Evolutionary conservation across 768 basidiomycete species (phyloP).

Genomic region (Boletus coccyginus): DNA sequence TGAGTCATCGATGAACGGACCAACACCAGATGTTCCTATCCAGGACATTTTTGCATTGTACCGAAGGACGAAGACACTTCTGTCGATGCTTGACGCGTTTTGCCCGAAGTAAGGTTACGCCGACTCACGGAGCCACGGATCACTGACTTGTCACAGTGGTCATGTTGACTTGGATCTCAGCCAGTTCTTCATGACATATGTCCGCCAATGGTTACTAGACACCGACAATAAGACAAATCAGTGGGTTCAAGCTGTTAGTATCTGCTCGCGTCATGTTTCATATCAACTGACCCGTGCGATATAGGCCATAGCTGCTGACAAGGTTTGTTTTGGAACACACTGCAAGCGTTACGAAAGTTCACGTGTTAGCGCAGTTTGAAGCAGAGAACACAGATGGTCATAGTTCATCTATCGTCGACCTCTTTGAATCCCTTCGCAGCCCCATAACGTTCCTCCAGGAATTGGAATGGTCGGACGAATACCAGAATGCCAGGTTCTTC

Average conservation of each 20-base stretch:
- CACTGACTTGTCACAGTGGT: slow-evolving; percentile 37
- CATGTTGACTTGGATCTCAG: slow-evolving; percentile 66
- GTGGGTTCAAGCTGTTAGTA: slow-evolving; percentile 89
- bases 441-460: slow-evolving; percentile 87
- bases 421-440: slow-evolving; percentile 91
- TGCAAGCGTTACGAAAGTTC: not conserved
- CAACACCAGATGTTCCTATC: slow-evolving; percentile 83
- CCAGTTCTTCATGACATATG: slow-evolving; percentile 83
- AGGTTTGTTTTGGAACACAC: slow-evolving; percentile 42
- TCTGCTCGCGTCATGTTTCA: not conserved
- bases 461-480: slow-evolving; percentile 89
- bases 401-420: slow-evolving; percentile 95
- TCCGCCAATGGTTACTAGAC: slow-evolving; percentile 83
- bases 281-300: slow-evolving; percentile 7
- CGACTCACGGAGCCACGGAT: not conserved
- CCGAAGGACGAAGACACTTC: slow-evolving; percentile 66
- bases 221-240: slow-evolving; percentile 88
- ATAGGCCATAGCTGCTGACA: slow-evolving; percentile 80
- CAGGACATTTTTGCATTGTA: slow-evolving; percentile 90
- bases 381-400: slow-evolving; percentile 77
- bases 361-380: slow-evolving; percentile 54
- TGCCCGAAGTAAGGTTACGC: slow-evolving; percentile 60
- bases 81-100: slow-evolving; percentile 82
- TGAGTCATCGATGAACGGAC: slow-evolving; percentile 82
- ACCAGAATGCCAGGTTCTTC: slow-evolving; percentile 86